These are phyloP conservation scores for Ganoderma multipileum DNA, from an alignment of 1,284 basidiomycete genomes.

Conservation along the genomic window DNA sequence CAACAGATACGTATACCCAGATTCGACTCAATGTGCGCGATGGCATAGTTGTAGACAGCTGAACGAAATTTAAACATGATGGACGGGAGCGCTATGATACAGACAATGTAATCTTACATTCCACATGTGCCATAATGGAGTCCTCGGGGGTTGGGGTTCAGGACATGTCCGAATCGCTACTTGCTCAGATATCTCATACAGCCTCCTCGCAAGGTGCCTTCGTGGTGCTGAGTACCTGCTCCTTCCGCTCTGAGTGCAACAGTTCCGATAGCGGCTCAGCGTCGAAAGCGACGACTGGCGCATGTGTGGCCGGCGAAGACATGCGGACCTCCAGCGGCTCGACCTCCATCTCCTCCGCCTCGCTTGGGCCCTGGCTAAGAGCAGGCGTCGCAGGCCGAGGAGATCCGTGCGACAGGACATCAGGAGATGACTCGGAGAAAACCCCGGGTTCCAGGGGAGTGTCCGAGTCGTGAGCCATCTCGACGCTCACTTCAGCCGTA, in stretches of 20 bases:
- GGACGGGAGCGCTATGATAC: background rate
- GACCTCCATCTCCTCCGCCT: constrained; percentile 30
- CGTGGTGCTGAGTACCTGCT: background rate
- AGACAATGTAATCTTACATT: background rate
- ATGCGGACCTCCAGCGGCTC: constrained; percentile 26
- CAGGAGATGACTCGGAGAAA: background rate
- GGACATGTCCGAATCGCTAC: too few species aligned
- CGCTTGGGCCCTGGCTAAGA: constrained; percentile 19
- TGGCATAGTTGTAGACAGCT: too few species aligned
- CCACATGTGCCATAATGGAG: background rate
- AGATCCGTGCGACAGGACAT: background rate
- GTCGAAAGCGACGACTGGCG: constrained; percentile 14
- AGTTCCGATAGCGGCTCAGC: background rate
- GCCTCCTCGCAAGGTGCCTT: background rate
- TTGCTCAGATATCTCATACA: background rate
- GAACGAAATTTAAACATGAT: background rate
- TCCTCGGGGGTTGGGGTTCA: background rate
- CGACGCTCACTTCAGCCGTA: constrained; percentile 14
- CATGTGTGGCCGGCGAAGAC: constrained; percentile 16
- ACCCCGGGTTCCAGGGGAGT: constrained; percentile 12
- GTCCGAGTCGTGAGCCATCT: constrained; percentile 24
- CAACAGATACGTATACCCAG: too few species aligned
- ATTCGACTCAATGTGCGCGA: too few species aligned
- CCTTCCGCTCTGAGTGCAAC: background rate
- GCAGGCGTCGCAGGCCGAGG: constrained; percentile 22